These are phyloP conservation scores for Aphanocladium album DNA, from an alignment of 2,329 filamentous ascomycete genomes.

Conservation along the genomic window DNA sequence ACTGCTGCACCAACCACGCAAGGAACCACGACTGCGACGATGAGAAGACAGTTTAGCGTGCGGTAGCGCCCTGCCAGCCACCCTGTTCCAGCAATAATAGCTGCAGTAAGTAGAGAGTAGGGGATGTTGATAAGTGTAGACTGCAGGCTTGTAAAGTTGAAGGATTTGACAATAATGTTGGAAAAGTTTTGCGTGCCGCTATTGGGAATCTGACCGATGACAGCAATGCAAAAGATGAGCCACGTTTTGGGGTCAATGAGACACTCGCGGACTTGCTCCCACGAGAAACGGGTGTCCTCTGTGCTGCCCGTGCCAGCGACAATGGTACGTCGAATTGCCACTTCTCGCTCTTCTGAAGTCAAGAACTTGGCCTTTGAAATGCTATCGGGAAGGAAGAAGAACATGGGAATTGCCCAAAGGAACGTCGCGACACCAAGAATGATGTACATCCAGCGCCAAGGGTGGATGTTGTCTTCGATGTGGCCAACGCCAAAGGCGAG, in stretches of 20 bases:
- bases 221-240: slow-evolving; percentile 49
- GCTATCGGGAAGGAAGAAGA: slow-evolving; percentile 45
- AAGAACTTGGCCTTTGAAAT: slow-evolving; percentile 56
- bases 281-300: slow-evolving; percentile 43
- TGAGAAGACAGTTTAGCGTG: slow-evolving; percentile 46
- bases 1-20: slow-evolving; percentile 48
- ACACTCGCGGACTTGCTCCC: slow-evolving; percentile 49
- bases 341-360: slow-evolving; percentile 44
- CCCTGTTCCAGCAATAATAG: slow-evolving; percentile 43
- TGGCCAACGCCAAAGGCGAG: slow-evolving; percentile 54
- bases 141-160: slow-evolving; percentile 50
- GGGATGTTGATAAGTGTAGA: slow-evolving; percentile 55
- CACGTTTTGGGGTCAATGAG: slow-evolving; percentile 55
- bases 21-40: slow-evolving; percentile 44
- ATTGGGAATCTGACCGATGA: slow-evolving; percentile 56
- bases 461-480: slow-evolving; percentile 38
- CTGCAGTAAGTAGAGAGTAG: slow-evolving; percentile 48
- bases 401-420: slow-evolving; percentile 44
- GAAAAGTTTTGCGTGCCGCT: slow-evolving; percentile 56
- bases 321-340: slow-evolving; percentile 42
- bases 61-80: slow-evolving; percentile 48
- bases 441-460: slow-evolving; percentile 56
- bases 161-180: slow-evolving; percentile 52
- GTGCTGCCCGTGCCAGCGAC: slow-evolving; percentile 48
- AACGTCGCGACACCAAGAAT: slow-evolving; percentile 48